Evolutionary conservation across 2,329 filamentous ascomycete genomes (phyloP), one percentile per base, ranked within the genome.

Genomic region (Escovopsis weberi): DNA sequence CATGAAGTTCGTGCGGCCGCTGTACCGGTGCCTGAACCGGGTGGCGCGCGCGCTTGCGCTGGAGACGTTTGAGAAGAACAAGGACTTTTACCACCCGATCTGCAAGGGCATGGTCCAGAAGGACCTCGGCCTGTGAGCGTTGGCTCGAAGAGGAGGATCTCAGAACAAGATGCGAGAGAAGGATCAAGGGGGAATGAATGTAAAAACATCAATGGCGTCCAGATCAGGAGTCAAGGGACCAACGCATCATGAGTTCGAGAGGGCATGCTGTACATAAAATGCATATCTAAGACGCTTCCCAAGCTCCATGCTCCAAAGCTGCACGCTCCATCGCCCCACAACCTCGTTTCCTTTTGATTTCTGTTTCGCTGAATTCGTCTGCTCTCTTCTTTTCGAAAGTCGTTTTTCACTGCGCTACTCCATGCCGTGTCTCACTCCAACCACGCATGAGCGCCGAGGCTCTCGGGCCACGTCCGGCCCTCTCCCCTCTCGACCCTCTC

Each of bases 1-100:
- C 44, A 96, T 98, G 91, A 96, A 96, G 73, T 96, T 89, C 61
- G 89, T 96, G 45, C 72, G 89, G 39, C 86, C 89, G 19, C 64
- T 96, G 55, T 95, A 82, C 65, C 74, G 82, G 47, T 73, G 76
- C 40, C 65, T 98, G 51, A 80, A 82, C 55, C 78, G 79, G 59
- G 75, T 84, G 34, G 81, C 95, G 63, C 69, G 76, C 38, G 66
- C 78, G 26, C 62, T 94, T 54, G 89, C 91, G 0, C 62, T 89
- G 42, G 68, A 78, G 58, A 94, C 88, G 0, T 95, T 94, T 63
- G 75, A 83, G 64, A 82, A 82, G 72, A 82, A 94, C 59, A 83
- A 74, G 62, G 80, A 87, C 48, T 96, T 96, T 57, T 98, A 96
- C 59, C 89, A 96, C 58, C 91, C 91, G 2, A 95, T 96, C 53